Percentiles rank a stretch among this genome's conserved stretches.
phyloP scores from a whole-genome alignment of 2,329 filamentous ascomycete species.

The Orbilia oligospora region DNA sequence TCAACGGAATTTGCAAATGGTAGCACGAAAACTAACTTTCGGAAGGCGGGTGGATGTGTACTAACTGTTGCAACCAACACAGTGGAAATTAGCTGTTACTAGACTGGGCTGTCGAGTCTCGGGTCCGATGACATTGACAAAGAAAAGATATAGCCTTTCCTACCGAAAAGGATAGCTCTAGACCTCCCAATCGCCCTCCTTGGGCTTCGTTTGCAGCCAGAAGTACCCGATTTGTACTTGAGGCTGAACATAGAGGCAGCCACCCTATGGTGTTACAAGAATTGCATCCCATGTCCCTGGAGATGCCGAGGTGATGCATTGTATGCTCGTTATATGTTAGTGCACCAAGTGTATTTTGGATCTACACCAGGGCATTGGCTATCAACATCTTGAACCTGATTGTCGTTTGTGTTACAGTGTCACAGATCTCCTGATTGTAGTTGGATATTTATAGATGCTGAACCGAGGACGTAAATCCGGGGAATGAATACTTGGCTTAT shows the following conservation, averaged over 20 bases:
- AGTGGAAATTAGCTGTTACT: slow-evolving; percentile 8
- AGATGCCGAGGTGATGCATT: slow-evolving; percentile 11
- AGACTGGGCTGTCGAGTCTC: not conserved
- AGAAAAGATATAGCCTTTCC: not conserved
- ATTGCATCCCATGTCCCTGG: not conserved
- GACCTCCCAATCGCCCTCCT: not conserved
- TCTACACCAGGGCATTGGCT: not conserved
- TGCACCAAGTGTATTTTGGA: not conserved
- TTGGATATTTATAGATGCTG: not conserved
- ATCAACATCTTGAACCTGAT: not conserved
- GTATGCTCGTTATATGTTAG: not conserved
- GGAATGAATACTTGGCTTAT: not conserved
- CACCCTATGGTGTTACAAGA: not conserved
- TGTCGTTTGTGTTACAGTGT: slow-evolving; percentile 9
- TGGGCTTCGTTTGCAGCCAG: not conserved
- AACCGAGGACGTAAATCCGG: slow-evolving; percentile 4
- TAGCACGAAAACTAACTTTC: not conserved
- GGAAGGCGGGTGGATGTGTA: slow-evolving; percentile 12
- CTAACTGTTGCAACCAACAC: not conserved
- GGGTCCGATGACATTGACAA: not conserved
- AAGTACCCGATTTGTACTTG: not conserved
- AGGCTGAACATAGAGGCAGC: slow-evolving; percentile 1
- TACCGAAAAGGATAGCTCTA: not conserved
- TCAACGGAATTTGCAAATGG: not conserved
- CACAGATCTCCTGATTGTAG: slow-evolving; percentile 5